Base-by-base conservation (phyloP, 352 stramenopile species). In the Phytophthora sojae region DNA sequence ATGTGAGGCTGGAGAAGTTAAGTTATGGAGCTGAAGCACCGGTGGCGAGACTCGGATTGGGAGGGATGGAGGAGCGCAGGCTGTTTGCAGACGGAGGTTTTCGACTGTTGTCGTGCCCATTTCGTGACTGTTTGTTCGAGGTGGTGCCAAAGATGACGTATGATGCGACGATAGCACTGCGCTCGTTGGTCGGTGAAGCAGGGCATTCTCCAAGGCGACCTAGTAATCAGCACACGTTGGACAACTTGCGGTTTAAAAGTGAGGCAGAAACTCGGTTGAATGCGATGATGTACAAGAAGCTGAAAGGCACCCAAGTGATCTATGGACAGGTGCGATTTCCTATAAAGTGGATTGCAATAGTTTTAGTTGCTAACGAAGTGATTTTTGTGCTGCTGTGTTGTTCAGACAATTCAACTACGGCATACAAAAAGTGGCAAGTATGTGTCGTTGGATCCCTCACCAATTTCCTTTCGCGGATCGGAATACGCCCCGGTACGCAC, bases 141-240 rank as follows among this genome's bases (percentile, higher is more conserved):
- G 67, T 93, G 23, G 76, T 93, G 8, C 86, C 86, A 2, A 90
- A 90, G 53, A 92, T 92, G 86, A 88, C 69, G 19, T 94, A 91
- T 19, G 86, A 94, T 42, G 79, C 86, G 3, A 91, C 84, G 0
- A 71, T 83, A 39, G 73, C 74, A 6, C 64, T 89, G 2, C 67
- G 83, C 17, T 75, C 73, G 21, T 64, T 71, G 32, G 3, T 67
- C 15, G 67, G 64, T 45, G 53, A 54, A 19, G 37, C 29, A 3
- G 52, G 57, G 5, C 57, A 65, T 30, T 55, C 61, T 32, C 52
- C 61, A 21, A 66, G 57, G 49, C 51, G 45, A 49, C 15, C 49
- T 39, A 65, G 37, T 47, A 72, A 60, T 3, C 74, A 78, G 14
- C 71, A 80, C 45, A 74, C 69, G 8, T 15, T 82, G 15, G 72